phyloP scores from a whole-genome alignment of 2,329 filamentous ascomycete species.

The Trichoderma koningiopsis region DNA sequence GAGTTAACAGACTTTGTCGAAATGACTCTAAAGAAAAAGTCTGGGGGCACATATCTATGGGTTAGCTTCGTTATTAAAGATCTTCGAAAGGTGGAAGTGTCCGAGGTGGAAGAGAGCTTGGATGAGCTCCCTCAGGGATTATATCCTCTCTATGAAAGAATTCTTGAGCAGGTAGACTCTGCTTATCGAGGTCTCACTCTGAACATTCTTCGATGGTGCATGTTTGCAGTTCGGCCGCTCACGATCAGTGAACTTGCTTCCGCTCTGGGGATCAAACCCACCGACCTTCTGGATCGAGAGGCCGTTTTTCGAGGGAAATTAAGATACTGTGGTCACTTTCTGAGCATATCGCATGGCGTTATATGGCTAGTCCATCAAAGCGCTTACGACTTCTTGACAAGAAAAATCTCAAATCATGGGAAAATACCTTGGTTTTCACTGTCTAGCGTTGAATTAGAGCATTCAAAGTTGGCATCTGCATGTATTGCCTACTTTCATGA shows the following conservation, averaged over 20 bases:
- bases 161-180: neutral
- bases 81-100: neutral
- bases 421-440: neutral
- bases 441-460: neutral
- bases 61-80: neutral
- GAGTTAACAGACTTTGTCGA: neutral
- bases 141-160: neutral
- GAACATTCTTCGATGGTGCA: neutral
- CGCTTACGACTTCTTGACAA: neutral
- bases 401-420: fast-evolving
- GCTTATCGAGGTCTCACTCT: neutral
- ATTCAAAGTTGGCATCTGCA: neutral
- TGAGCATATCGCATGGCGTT: neutral
- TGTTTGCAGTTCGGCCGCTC: neutral
- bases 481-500: neutral
- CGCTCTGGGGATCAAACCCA: neutral
- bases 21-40: neutral
- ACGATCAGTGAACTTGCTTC: neutral
- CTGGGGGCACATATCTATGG: neutral
- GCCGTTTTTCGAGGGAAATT: neutral
- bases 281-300: neutral
- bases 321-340: neutral
- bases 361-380: neutral
- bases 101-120: neutral
- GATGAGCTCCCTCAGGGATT: neutral